Evolutionary conservation across 108 stramenopile genomes (phyloP).

Genomic region (Fragilaria radians): DNA sequence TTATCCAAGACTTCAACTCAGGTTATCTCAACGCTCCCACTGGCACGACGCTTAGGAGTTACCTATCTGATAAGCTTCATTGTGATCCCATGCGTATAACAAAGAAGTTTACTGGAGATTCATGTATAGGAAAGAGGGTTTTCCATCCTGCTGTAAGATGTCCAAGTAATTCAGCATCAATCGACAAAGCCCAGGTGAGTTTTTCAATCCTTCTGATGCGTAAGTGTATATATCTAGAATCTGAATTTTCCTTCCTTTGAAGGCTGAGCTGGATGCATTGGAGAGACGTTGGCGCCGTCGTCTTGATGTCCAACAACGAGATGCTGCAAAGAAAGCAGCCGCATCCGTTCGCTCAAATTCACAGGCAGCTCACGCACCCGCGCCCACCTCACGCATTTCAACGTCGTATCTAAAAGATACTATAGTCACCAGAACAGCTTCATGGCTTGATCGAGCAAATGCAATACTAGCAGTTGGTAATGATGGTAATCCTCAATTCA

Average conservation of each 20-base stretch:
- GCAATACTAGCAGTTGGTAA: slow-evolving; percentile 22
- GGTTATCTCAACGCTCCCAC: slow-evolving; percentile 90
- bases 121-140: slow-evolving; percentile 90
- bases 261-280: slow-evolving; percentile 63
- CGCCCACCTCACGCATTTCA: neutral
- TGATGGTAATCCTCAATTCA: neutral
- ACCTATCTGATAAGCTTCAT: slow-evolving; percentile 91
- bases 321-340: slow-evolving; percentile 59
- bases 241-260: neutral
- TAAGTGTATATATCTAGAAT: neutral
- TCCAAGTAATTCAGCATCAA: slow-evolving; percentile 41
- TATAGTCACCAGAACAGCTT: slow-evolving; percentile 51
- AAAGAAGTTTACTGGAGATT: slow-evolving; percentile 97
- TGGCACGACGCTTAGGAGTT: slow-evolving; percentile 92
- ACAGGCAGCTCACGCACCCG: neutral
- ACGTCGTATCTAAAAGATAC: slow-evolving; percentile 6
- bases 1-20: slow-evolving; percentile 91
- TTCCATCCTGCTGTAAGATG: slow-evolving; percentile 71
- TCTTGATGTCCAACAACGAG: slow-evolving; percentile 70
- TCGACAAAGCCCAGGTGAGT: slow-evolving; percentile 69
- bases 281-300: slow-evolving; percentile 65
- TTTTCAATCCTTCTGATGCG: neutral
- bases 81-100: slow-evolving; percentile 99
- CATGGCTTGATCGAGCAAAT: slow-evolving; percentile 69
- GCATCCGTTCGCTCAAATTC: slow-evolving; percentile 21